Evolutionary conservation across 768 basidiomycete species (phyloP), one percentile per base, ranked within the genome.

Genomic region (Lyophyllum shimeji): DNA sequence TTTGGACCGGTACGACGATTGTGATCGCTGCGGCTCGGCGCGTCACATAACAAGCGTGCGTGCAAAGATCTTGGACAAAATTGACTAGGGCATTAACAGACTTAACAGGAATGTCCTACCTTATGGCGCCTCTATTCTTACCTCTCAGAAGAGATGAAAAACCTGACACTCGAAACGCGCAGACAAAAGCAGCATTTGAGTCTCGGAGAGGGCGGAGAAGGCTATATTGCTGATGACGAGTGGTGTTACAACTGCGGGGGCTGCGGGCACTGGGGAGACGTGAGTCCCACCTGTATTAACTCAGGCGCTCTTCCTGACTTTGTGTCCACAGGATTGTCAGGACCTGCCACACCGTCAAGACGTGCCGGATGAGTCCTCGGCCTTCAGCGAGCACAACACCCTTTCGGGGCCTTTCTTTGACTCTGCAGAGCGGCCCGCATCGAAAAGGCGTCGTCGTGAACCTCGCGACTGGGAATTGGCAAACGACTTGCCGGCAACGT

Each of bases 201-300:
- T 12, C 69, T 90, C 7, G 89, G 90, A 11, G 65, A 85, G 53
- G 90, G 91, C 13, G 88, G 90, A 9, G 91, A 92, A 67, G 89
- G 86, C 6, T 91, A 87, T 68, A 85, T 93, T 52, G 87, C 81
- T 4, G 68, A 71, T 31, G 89, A 90, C 64, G 76, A 83, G 61
- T 93, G 87, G 87, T 93, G 91, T 67, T 90, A 91, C 65, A 89
- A 89, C 61, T 93, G 91, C 60, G 91, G 87, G 40, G 73, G 72
- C 25, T 69, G 69, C 49, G 90, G 89, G 3, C 91, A 93, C 68
- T 81, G 87, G 67, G 91, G 91, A 45, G 91, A 93, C 63, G 90
- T 92, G 64, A 71, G 87, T 75, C 44, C 23, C 34, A 17, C 29
- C 6, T 17, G 34, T 31, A 15, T 18, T 46, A 27, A 21, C 24